Evolutionary conservation across 2,329 filamentous ascomycete genomes (phyloP).

Genomic region (Zasmidium cellare): DNA sequence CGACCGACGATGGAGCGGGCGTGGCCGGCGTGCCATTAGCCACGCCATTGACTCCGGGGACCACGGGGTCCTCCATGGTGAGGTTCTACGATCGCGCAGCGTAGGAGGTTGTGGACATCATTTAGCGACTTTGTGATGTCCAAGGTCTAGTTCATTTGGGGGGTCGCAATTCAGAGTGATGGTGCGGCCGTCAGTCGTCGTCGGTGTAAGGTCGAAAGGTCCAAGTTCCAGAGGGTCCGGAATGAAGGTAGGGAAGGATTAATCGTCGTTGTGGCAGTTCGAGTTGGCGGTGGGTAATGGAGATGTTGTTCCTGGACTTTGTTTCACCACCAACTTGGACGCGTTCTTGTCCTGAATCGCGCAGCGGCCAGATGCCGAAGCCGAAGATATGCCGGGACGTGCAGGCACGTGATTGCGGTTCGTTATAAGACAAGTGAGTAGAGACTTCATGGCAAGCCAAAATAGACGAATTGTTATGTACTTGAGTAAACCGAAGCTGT

Average conservation of each 20-base stretch:
- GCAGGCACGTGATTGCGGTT: not conserved
- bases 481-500: not conserved
- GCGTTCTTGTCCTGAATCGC: not conserved
- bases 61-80: slow-evolving; percentile 40
- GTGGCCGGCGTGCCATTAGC: slow-evolving; percentile 31
- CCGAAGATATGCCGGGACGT: too few species aligned
- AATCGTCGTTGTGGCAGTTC: not conserved
- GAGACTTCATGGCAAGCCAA: too few species aligned
- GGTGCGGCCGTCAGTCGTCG: not conserved
- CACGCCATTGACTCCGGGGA: slow-evolving; percentile 36
- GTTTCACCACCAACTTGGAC: not conserved
- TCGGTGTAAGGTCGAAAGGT: not conserved
- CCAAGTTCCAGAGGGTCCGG: not conserved
- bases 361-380: too few species aligned
- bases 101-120: slow-evolving; percentile 12
- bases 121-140: not conserved
- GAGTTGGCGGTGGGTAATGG: too few species aligned
- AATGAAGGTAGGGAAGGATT: not conserved
- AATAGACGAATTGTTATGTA: too few species aligned
- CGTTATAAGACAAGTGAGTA: too few species aligned
- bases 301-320: not conserved
- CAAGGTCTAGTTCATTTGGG: not conserved
- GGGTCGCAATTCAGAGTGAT: slow-evolving; percentile 1
- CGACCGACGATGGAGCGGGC: slow-evolving; percentile 37
- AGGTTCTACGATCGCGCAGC: slow-evolving; percentile 5